Base-by-base conservation (phyloP, 805 yeast genomes). In the Scheffersomyces coipomensis region DNA sequence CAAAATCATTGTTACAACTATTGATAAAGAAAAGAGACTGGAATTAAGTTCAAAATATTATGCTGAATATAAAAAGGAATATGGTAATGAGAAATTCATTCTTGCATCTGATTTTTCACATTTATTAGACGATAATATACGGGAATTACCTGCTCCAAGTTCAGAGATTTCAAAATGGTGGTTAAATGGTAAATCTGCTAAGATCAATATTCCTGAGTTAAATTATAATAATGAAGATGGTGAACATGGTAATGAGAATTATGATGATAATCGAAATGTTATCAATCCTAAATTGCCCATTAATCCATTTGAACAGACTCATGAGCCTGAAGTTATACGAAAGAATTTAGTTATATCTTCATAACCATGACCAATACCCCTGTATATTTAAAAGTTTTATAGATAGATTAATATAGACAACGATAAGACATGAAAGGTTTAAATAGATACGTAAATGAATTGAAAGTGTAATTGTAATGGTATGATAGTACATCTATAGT, bases 121-220 rank as follows among this genome's bases (percentile, higher is more conserved):
- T 16, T 26, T 33, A 16, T 30, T 53, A 51, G 52, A 58, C 40
- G 52, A 58, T 43, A 55, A 56, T 19, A 62, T 58, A 33, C 52
- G 58, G 31, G 76, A 75, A 6, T 68, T 90, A 38, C 97, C 97
- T 4, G 87, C 96, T 1, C 99, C 99, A 12, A 84, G 95, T 42
- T 78, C 93, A 0, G 96, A 87, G 40, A 62, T 70, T 11, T 66
- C 74, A 17, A 87, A 88, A 59, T 93, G 99, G 99, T 93, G 99
- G 99, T 71, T 88, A 13, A 83, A 82, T 9, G 91, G 93, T 0
- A 72, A 75, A 42, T 76, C 82, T 10, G 89, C 90, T 2, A 88
- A 83, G 53, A 84, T 91, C 2, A 56, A 57, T 7, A 69, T 85
- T 8, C 61, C 66, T 4, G 75, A 75, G 30, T 52, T 81, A 24